Base-by-base conservation (phyloP, 441 rosid genomes). In the Mallotus japonicus region DNA sequence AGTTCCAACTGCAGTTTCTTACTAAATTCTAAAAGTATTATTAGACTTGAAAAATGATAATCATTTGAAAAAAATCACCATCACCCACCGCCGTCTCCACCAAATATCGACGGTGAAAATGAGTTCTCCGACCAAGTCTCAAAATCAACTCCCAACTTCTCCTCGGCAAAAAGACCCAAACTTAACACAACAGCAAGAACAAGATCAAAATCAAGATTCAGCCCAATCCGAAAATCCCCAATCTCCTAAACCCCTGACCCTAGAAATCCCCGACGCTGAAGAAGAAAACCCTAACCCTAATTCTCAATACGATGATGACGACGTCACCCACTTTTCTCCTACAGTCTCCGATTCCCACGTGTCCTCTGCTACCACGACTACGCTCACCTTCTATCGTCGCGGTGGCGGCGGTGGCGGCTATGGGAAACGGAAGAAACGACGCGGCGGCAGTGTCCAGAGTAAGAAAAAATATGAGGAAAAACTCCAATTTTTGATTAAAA, bases 391-490 rank as follows among this genome's bases (percentile, higher is more conserved):
- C 59, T 6, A 16, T 44, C 16, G 32, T 50, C 19, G 50, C 32
- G 80, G 84, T 20, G 85, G 53, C 84, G 83, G 50, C 32, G 80
- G 84, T 20, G 85, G 53, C 84, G 83, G 77, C 63, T 85, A 22
- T 83, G 80, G 84, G 83, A 90, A 73, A 47, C 55, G 62, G 12
- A 75, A 16, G 44, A 85, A 76, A 60, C 81, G 82, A 65, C 84
- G 78, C 49, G 87, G 73, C 1, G 73, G 77, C 51, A 87, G 73
- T 1, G 71, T 70, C 17, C 75, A 74, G 50, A 80, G 42, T 63
- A 87, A 76, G 82, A 88, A 81, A 75, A 88, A 81, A 75, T 57
- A 64, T 2, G 80, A 61, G 65, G 81, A 76, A 81, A 92, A 79
- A 86, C 88, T 89, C 34, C 81, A 84, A 64, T 44, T 62, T 44